Evolutionary conservation across 2,329 filamentous ascomycete species (phyloP), one percentile per base, ranked within the genome.

Genomic region (Alternaria novae-zelandiae): DNA sequence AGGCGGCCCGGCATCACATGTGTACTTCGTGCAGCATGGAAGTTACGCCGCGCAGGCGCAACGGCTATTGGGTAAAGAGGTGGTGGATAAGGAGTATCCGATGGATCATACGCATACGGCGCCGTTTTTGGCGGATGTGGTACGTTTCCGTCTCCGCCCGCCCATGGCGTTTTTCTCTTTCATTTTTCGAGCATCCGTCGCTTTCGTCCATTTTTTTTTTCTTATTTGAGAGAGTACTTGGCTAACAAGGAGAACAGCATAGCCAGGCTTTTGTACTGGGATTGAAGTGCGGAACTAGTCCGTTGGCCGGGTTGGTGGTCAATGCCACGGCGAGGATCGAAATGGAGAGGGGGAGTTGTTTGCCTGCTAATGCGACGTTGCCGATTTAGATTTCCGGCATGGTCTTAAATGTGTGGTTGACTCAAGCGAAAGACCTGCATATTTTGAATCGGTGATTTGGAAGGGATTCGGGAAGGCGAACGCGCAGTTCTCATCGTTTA

Each of bases 21-120:
- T 72, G 2, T 71, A 62, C 30, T 88, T 85, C 68, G 83, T 89
- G 17, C 84, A 88, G 26, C 87, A 90, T 70, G 85, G 85, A 32
- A 79, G 82, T 20, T 88, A 88, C 69, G 83, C 84, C 4, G 86
- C 84, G 3, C 82, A 84, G 54, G 68, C 68, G 12, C 70, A 68
- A 23, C 64, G 64, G 30, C 30, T 69, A 9, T 61, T 73, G 5
- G 71, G 72, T 3, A 45, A 61, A 12, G 46, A 63, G 3, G 21
- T 64, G 5, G 71, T 75, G 2, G 51, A 74, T 45, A 62, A 67
- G 2, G 66, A 66, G 17, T 73, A 73, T 44, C 71, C 65, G 5
- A 72, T 70, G 65, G 71, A 72, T 36, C 62, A 72, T n/a, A 73
- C 71, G n/a, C 71, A 73, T 53, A 70, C 70, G 1, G 63, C 63